Evolutionary conservation across 2,329 filamentous ascomycete species (phyloP).

Genomic region (Sporothrix curviconia): DNA sequence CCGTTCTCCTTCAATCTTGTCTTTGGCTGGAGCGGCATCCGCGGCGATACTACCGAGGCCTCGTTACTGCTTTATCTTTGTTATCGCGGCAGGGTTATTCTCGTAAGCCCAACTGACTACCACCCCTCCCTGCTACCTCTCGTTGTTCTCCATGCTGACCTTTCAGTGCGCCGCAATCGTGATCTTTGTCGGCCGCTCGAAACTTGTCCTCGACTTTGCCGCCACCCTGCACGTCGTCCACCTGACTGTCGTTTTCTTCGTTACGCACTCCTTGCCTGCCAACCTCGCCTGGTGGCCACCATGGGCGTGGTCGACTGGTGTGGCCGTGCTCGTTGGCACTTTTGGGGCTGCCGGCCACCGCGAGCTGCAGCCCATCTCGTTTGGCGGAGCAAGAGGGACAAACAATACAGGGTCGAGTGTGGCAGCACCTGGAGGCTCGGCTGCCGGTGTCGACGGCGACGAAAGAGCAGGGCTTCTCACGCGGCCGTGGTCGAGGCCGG

Average conservation of each 20-base stretch:
- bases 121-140: too few relatives aligned
- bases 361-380: conserved; percentile 81
- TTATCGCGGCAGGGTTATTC: conserved; percentile 48
- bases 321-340: conserved; percentile 60
- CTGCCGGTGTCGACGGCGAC: conserved; percentile 25
- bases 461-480: conserved; percentile 45
- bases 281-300: conserved; percentile 76
- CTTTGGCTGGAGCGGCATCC: conserved; percentile 52
- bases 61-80: conserved; percentile 55
- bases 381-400: conserved; percentile 67
- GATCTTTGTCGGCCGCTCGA: conserved; percentile 76
- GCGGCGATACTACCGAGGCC: conserved; percentile 56
- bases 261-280: conserved; percentile 67
- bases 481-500: conserved; percentile 46
- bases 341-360: conserved; percentile 88
- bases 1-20: conserved; percentile 48
- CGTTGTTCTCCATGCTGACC: background rate
- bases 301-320: conserved; percentile 41
- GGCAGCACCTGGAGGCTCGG: conserved; percentile 12
- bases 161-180: conserved; percentile 69
- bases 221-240: conserved; percentile 57
- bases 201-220: conserved; percentile 91
- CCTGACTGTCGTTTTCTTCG: conserved; percentile 52
- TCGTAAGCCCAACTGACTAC: too few relatives aligned
- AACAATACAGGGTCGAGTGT: too few relatives aligned